Percentiles rank a stretch among this genome's conserved stretches.
These are phyloP conservation scores for Vitis hybrid DNA, from an alignment of 177 flowering plant genomes.

Conservation along the genomic window DNA sequence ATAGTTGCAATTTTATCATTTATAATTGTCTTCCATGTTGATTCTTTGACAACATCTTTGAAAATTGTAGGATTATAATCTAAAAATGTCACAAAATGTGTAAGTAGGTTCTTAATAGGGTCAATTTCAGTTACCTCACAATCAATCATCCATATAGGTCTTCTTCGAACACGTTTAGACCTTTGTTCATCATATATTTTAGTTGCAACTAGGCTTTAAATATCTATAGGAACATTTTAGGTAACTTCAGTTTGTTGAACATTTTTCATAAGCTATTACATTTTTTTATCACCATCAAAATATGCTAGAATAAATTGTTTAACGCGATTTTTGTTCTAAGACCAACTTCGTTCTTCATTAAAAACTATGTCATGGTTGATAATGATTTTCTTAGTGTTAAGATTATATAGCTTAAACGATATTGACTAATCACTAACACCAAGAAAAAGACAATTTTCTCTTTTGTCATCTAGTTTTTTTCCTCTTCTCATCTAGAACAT, in stretches of 20 bases:
- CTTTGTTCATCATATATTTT: background rate
- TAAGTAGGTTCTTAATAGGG: background rate
- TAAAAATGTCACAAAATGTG: background rate
- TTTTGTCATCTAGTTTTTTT: too few relatives aligned
- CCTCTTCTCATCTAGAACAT: too few relatives aligned
- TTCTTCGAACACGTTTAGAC: background rate
- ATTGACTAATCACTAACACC: too few relatives aligned
- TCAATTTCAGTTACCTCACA: background rate
- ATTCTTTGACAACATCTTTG: conserved; percentile 4
- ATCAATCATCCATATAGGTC: background rate
- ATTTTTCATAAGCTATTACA: too few relatives aligned
- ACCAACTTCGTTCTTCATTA: background rate
- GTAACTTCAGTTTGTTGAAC: too few relatives aligned
- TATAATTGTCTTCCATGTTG: conserved; percentile 7
- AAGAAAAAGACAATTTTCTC: too few relatives aligned
- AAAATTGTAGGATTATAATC: background rate
- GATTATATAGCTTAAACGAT: background rate
- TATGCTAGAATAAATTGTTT: too few relatives aligned
- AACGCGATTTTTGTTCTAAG: background rate
- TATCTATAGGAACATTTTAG: background rate
- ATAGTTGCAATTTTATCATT: conserved; percentile 2
- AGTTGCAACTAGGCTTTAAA: background rate
- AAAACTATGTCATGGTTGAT: background rate
- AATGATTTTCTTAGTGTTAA: background rate
- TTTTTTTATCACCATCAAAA: too few relatives aligned